Evolutionary conservation across 2,329 filamentous ascomycete species (phyloP), one percentile per base, ranked within the genome.

Genomic region (Alternaria ethzedia): DNA sequence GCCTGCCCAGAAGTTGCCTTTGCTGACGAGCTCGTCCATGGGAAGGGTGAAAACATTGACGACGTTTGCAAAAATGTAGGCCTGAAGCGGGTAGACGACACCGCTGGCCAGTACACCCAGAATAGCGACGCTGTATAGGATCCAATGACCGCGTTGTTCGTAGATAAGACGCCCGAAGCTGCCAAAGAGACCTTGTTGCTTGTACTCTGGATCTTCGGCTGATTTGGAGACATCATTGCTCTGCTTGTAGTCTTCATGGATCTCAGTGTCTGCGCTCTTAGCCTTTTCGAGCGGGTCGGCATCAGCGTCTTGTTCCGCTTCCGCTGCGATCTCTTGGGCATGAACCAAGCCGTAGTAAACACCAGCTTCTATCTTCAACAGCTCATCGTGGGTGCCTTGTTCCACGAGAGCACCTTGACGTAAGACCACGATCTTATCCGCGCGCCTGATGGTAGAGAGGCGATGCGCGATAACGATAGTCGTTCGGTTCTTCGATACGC

Each of bases 391-490:
- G 0, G 87, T 93, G 0, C 93, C 93, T 69, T 90, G 83, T 77
- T 97, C 92, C 9, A 90, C 85, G 0, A 93, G 87, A 56, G 85
- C 81, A 2, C 93, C 93, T 69, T 90, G 87, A 52, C 90, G 86
- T 57, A 96, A 79, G 1, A 96, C 93, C 8, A 94, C 83, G 57
- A 96, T 96, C 41, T 89, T 87, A 73, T 96, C 90, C 4, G 93
- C 92, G 67, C 91, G 88, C 76, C 89, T 90, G 71, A 93, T 91
- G 0, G 91, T 94, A 0, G 90, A 91, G 3, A 94, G 82, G 4
- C 91, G 84, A 75, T 94, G 91, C 0, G 93, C 94, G 51, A 95
- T 92, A 45, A 94, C 87, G n/a, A 96, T 87, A 0, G 92, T 89
- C 0, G 91, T 92, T 6, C 92, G 86, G 7, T 83, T 86, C 10